Conservation (phyloP, 2,329 filamentous ascomycete genomes). For the Epichloe brachyelytri region DNA sequence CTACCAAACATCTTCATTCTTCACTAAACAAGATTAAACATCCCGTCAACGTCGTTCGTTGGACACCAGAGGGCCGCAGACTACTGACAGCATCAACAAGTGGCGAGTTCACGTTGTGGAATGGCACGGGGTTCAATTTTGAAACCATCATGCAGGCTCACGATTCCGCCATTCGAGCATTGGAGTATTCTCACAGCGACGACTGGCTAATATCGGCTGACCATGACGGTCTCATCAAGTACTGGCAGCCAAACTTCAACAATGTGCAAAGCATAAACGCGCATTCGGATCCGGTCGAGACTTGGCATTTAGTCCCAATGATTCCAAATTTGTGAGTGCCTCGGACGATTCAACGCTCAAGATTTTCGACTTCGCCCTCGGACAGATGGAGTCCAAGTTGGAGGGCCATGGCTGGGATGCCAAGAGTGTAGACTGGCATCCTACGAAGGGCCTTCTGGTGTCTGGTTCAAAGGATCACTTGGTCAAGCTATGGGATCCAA, state of each 20-base stretch:
- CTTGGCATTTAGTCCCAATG: constrained; percentile 83
- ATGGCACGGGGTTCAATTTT: constrained; percentile 97
- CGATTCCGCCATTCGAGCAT: constrained; percentile 70
- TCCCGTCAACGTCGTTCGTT: constrained; percentile 90
- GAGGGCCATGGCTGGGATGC: constrained; percentile 97
- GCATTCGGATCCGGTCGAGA: constrained; percentile 85
- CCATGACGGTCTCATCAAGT: constrained; percentile 90
- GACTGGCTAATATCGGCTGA: constrained; percentile 96
- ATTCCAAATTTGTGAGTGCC: constrained; percentile 91
- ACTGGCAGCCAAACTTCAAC: constrained; percentile 99
- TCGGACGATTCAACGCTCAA: constrained; percentile 89
- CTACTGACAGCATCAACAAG: constrained; percentile 89
- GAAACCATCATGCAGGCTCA: constrained; percentile 99
- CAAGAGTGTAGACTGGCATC: constrained; percentile 96
- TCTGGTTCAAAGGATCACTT: constrained; percentile 96
- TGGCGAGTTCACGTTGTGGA: constrained; percentile 97
- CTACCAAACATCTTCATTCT: constrained; percentile 93
- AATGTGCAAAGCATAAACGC: constrained; percentile 92
- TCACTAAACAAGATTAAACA: constrained; percentile 98
- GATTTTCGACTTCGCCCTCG: constrained; percentile 90
- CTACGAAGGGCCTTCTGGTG: constrained; percentile 82
- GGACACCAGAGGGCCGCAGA: constrained; percentile 90
- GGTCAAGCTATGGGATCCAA: constrained; percentile 97
- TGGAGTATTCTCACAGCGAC: constrained; percentile 85
- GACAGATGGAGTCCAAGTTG: constrained; percentile 68